Base-by-base conservation (phyloP, 148 eudicot species). In the Mesembryanthemum crystallinum region DNA sequence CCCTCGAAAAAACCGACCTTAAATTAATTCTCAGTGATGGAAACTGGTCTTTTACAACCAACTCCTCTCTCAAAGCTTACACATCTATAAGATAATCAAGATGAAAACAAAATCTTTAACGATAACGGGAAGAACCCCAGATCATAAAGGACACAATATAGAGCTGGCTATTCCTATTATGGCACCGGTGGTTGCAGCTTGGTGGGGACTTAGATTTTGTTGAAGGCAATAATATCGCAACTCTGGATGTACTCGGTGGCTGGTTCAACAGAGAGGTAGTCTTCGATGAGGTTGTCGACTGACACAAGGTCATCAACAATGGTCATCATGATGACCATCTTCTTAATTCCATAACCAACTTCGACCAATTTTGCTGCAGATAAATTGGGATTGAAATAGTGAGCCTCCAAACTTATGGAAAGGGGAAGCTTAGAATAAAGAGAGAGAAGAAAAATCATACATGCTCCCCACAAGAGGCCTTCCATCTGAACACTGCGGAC, bases 381-480 rank as follows among this genome's bases (percentile, higher is more conserved):
- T 45, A 29, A 23, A 42, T 60, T 3, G 7, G 23, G 28, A 61
- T 7, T 23, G 18, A 9, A 33, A 55, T 51, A 67, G 23, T 71
- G 10, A 64, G 72, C 24, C 62, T 60, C 71, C 23, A 35, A 0
- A 58, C n/a, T n/a, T n/a, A 25, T 27, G 62, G 6, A 17, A 55
- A 51, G 42, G 55, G 1, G 25, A 29, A 77, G 32, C 9, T 23
- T 1, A 20, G 15, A 55, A 37, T 11, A 23, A 8, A 25, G 10
- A 37, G 29, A 4, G n/a, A 58, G 66, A 35, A 25, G 11, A 10
- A 23, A 69, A 21, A 78, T 45, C 81, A 59, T 93, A 93, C 98
- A 88, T 77, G 97, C 98, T 89, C 98, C 98, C 98, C 98, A 95
- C 0, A 88, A 70, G 35, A 95, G 96, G 67, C 98, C 98, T 28